These are phyloP conservation scores for Papiliotrema fonsecae DNA, from an alignment of 1,284 basidiomycete genomes.

Conservation along the genomic window DNA sequence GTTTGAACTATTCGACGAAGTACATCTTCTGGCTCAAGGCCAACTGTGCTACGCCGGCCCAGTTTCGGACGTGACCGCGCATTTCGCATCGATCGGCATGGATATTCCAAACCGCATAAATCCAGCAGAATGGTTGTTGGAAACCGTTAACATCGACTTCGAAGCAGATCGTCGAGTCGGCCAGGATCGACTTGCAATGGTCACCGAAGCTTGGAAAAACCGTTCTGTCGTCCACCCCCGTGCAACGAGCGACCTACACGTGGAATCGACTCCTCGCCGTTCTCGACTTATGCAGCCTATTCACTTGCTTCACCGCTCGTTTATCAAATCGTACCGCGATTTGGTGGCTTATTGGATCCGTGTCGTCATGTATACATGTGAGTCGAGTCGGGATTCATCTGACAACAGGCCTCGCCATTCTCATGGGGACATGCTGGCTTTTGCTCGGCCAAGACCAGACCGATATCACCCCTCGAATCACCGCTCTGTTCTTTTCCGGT, in stretches of 20 bases:
- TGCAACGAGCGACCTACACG: not conserved
- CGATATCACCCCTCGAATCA: conserved; percentile 43
- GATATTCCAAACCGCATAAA: conserved; percentile 22
- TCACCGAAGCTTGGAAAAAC: not conserved
- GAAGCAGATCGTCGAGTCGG: conserved; percentile 4
- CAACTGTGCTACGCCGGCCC: conserved; percentile 71
- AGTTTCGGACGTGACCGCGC: conserved; percentile 5
- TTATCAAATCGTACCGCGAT: conserved; percentile 37
- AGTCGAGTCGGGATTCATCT: not conserved
- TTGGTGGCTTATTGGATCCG: conserved; percentile 61
- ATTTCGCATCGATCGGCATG: conserved; percentile 16
- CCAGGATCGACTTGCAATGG: conserved; percentile 2
- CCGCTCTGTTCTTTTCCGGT: conserved; percentile 54
- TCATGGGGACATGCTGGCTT: conserved; percentile 61
- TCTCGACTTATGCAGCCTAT: not conserved
- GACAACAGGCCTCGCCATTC: conserved; percentile 52
- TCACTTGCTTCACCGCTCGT: conserved; percentile 8
- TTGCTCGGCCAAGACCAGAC: conserved; percentile 47
- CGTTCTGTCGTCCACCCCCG: not conserved
- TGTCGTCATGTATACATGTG: conserved; percentile 55
- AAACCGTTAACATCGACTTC: conserved; percentile 33
- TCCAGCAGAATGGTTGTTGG: conserved; percentile 31
- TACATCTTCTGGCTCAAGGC: conserved; percentile 76
- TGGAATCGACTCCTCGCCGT: not conserved
- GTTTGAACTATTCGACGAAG: conserved; percentile 84